Evolutionary conservation across 768 basidiomycete species (phyloP).

Genomic region (Obba rivulosa): DNA sequence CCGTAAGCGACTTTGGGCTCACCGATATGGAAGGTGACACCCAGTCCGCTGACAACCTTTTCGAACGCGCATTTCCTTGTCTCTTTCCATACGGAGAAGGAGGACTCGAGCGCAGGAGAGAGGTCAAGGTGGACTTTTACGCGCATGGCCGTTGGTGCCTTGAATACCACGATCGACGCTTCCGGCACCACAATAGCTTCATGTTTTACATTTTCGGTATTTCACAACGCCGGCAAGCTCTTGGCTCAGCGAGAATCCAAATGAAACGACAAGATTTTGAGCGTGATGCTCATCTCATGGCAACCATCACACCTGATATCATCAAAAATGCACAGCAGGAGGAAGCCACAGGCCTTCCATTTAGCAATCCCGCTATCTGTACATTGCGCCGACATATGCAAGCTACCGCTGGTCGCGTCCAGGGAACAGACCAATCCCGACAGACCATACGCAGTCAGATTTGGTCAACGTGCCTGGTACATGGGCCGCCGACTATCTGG

Average conservation of each 20-base stretch:
- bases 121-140: slow-evolving; percentile 6
- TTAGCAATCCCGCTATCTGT: slow-evolving; percentile 4
- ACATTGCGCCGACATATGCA: slow-evolving; percentile 10
- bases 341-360: slow-evolving; percentile 15
- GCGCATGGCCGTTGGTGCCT: slow-evolving; percentile 27
- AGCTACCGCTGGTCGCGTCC: slow-evolving; percentile 10
- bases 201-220: slow-evolving; percentile 27
- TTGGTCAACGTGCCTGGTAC: slow-evolving; percentile 28
- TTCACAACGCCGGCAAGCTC: slow-evolving; percentile 23
- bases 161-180: slow-evolving; percentile 25
- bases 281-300: slow-evolving; percentile 15
- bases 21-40: not conserved
- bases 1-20: slow-evolving; percentile 11
- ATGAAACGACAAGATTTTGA: slow-evolving; percentile 23
- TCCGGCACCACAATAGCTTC: slow-evolving; percentile 28
- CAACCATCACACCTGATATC: slow-evolving; percentile 22
- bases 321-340: slow-evolving; percentile 29
- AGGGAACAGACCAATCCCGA: slow-evolving; percentile 13
- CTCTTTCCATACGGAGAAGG: slow-evolving; percentile 22
- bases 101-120: slow-evolving; percentile 11
- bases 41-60: slow-evolving; percentile 5
- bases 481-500: slow-evolving; percentile 34
- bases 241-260: slow-evolving; percentile 27
- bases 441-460: slow-evolving; percentile 26
- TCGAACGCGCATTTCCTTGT: slow-evolving; percentile 10